A percentile compares a stretch with the other conserved stretches of the same genome.
Conservation (phyloP, 2,329 filamentous ascomycete species). For the Xylaria arbuscula region DNA sequence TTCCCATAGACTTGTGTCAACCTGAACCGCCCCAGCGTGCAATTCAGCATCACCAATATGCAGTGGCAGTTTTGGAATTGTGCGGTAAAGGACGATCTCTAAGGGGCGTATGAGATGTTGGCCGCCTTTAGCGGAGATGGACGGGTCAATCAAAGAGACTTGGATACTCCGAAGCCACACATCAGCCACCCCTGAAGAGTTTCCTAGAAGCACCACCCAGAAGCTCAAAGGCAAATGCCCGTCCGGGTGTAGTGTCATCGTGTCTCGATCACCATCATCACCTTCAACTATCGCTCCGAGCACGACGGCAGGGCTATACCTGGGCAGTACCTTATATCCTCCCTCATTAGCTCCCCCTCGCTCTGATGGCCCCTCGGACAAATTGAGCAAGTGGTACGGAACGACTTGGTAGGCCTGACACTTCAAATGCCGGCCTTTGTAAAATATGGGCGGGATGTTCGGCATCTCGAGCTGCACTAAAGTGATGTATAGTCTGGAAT, state of each 20-base stretch:
- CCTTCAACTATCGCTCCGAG: not conserved
- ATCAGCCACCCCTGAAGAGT: not conserved
- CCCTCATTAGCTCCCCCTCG: no score
- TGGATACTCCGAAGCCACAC: constrained; percentile 5
- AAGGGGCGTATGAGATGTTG: no score
- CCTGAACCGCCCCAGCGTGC: no score
- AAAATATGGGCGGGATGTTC: constrained; percentile 5
- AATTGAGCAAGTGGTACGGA: not conserved
- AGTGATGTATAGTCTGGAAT: constrained; percentile 1
- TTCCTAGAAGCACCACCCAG: constrained; percentile 2
- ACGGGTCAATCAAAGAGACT: not conserved
- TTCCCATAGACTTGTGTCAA: no score
- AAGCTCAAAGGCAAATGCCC: constrained; percentile 2
- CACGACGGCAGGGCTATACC: constrained; percentile 5
- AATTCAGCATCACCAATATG: no score
- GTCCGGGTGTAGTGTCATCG: not conserved
- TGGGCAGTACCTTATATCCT: not conserved
- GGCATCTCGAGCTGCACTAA: constrained; percentile 5
- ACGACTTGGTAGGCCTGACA: constrained; percentile 12
- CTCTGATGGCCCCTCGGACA: not conserved
- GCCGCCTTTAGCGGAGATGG: no score
- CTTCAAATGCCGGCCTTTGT: not conserved
- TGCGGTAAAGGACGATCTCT: no score
- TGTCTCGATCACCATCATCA: no score
- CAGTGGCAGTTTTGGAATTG: no score